These are phyloP conservation scores for Salix exigua DNA, from an alignment of 345 rosid genomes.

Conservation along the genomic window DNA sequence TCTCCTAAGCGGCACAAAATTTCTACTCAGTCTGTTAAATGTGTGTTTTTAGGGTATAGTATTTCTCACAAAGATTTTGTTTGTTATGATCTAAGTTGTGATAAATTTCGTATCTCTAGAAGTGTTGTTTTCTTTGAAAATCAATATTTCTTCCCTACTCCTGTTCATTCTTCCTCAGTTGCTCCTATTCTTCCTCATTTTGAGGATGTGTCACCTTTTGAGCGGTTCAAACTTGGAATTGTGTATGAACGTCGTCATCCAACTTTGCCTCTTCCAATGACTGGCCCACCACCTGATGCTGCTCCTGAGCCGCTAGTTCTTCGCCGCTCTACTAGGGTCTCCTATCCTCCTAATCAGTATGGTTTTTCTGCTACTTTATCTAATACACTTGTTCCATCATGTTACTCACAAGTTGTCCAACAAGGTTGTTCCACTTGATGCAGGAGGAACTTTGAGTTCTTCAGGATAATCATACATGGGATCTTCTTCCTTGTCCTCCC, in stretches of 20 bases:
- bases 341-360: too few species aligned
- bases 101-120: neutral
- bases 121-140: neutral
- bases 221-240: neutral
- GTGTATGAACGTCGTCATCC: neutral
- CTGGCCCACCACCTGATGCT: neutral
- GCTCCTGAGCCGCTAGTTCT: too few species aligned
- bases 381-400: too few species aligned
- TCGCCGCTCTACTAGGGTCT: fast-evolving
- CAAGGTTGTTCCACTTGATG: too few species aligned
- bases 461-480: too few species aligned
- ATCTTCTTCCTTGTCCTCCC: too few species aligned
- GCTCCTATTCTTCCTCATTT: neutral
- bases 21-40: neutral
- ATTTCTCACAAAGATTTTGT: neutral
- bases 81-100: too few species aligned
- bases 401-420: too few species aligned
- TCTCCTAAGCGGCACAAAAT: neutral
- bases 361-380: neutral
- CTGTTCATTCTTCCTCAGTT: neutral
- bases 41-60: too few species aligned
- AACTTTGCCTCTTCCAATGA: neutral
- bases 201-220: neutral
- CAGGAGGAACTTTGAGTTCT: too few species aligned
- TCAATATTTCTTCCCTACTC: too few species aligned